These are phyloP conservation scores for Acorus calamus DNA, from an alignment of 106 monocot species.

Conservation along the genomic window DNA sequence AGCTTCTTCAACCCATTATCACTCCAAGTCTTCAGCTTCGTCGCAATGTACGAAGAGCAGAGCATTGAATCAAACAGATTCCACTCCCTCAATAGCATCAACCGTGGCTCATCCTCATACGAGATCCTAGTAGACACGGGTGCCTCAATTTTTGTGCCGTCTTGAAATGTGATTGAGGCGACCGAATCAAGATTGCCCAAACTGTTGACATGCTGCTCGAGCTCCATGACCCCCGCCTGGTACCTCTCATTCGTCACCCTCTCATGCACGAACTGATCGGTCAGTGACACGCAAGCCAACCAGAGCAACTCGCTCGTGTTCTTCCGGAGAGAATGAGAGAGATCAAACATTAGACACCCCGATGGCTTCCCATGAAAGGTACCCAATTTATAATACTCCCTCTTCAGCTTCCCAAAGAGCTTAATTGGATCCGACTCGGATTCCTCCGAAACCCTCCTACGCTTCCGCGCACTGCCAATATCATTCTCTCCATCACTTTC, in stretches of 20 bases:
- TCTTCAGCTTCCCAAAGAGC: conserved; percentile 67
- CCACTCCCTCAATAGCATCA: conserved; percentile 91
- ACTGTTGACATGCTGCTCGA: conserved; percentile 82
- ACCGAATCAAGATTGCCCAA: conserved; percentile 52
- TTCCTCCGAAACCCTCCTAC: conserved; percentile 38
- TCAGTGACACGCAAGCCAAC: conserved; percentile 83
- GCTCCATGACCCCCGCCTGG: conserved; percentile 66
- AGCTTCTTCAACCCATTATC: conserved; percentile 90
- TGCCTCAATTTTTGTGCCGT: conserved; percentile 81
- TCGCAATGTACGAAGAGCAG: conserved; percentile 86
- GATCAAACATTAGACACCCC: conserved; percentile 70
- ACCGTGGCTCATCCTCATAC: conserved; percentile 82
- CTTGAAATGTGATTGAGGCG: conserved; percentile 64
- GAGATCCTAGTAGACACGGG: conserved; percentile 70
- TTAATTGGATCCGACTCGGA: conserved; percentile 44
- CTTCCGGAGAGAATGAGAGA: conserved; percentile 73
- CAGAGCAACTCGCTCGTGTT: conserved; percentile 80
- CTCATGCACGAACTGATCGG: conserved; percentile 89
- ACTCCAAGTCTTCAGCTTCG: conserved; percentile 91
- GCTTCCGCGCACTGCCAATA: conserved; percentile 23
- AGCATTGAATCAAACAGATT: conserved; percentile 90
- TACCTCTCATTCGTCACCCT: conserved; percentile 83
- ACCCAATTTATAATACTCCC: conserved; percentile 73
- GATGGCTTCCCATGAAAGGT: conserved; percentile 92
- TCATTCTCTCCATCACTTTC: conserved; percentile 25